These are phyloP conservation scores for Leccinum truebloodii DNA, from an alignment of 768 basidiomycete species.

Conservation along the genomic window DNA sequence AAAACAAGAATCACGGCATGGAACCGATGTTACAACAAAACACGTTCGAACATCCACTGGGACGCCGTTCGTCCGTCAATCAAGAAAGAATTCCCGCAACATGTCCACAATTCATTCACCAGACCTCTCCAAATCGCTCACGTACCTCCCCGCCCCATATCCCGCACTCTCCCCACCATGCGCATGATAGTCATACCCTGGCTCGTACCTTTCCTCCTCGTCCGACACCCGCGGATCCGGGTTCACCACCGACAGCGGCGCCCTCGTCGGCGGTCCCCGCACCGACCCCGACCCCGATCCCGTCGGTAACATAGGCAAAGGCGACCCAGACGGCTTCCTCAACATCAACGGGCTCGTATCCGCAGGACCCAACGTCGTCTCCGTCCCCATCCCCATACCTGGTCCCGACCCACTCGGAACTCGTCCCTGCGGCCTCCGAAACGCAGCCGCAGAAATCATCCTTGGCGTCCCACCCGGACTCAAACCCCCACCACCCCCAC, in stretches of 20 bases:
- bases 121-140: slow-evolving; percentile 44
- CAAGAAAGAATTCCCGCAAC: not conserved
- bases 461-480: slow-evolving; percentile 41
- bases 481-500: slow-evolving; percentile 3
- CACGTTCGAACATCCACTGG: not conserved
- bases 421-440: slow-evolving; percentile 53
- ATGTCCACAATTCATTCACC: not conserved
- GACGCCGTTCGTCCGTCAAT: not conserved
- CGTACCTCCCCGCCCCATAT: slow-evolving; percentile 47
- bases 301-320: slow-evolving; percentile 32
- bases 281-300: slow-evolving; percentile 12
- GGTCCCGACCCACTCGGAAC: slow-evolving; percentile 22
- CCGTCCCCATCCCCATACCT: slow-evolving; percentile 3
- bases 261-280: slow-evolving; percentile 10
- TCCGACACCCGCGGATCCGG: slow-evolving; percentile 28
- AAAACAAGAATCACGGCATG: not conserved
- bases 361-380: slow-evolving; percentile 19
- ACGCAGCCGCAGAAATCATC: slow-evolving; percentile 77
- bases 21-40: not conserved
- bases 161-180: slow-evolving; percentile 41
- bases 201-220: slow-evolving; percentile 35
- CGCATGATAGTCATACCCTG: slow-evolving; percentile 50
- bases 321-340: slow-evolving; percentile 43
- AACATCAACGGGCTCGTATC: slow-evolving; percentile 50
- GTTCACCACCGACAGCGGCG: slow-evolving; percentile 29